Evolutionary conservation across 352 stramenopile genomes (phyloP), one percentile per base, ranked within the genome.

Genomic region (Pythium vanterpoolii): DNA sequence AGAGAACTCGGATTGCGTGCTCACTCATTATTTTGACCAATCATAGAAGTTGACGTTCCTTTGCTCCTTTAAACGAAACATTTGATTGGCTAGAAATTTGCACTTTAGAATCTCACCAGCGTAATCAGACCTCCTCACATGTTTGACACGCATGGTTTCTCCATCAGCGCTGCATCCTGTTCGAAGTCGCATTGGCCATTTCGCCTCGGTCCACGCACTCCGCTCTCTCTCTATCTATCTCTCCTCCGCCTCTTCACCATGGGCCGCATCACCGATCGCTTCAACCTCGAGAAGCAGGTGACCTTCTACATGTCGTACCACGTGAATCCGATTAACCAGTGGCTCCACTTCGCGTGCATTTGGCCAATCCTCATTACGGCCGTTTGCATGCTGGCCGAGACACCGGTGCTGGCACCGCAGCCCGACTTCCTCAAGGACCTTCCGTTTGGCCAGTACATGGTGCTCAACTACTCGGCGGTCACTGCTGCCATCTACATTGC

Each of bases 241-340:
- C n/a, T n/a, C n/a, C n/a, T n/a, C n/a, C 43, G 19, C 24, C 28
- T 14, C 18, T 31, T 21, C 23, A 64, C 51, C 44, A 70, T 70
- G 68, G 68, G 68, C 49, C 62, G 63, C 54, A 71, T 78, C 45
- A 62, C 66, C 33, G 69, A 80, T 45, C 72, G 69, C 48, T 80
- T 83, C 60, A 64, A 80, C 68, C 63, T 84, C 36, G 74, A 84
- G 60, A 79, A 82, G 64, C 73, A 85, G 49, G 62, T 88, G 21
- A 69, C 58, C n/a, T 83, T 86, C 69, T 86, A 86, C 71, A 69
- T 79, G 52, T 81, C 72, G 19, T 89, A 86, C 68, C 77, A 89
- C 61, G 52, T 72, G 65, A 78, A 89, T 61, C 58, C 51, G 21
- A 69, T 69, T 43, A 89, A 89, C 71, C 69, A 87, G 68, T 66